Percentiles rank a stretch among this genome's conserved stretches.
phyloP scores from a whole-genome alignment of 176 grass and related monocot genomes.

The Bonia amplexicaulis region DNA sequence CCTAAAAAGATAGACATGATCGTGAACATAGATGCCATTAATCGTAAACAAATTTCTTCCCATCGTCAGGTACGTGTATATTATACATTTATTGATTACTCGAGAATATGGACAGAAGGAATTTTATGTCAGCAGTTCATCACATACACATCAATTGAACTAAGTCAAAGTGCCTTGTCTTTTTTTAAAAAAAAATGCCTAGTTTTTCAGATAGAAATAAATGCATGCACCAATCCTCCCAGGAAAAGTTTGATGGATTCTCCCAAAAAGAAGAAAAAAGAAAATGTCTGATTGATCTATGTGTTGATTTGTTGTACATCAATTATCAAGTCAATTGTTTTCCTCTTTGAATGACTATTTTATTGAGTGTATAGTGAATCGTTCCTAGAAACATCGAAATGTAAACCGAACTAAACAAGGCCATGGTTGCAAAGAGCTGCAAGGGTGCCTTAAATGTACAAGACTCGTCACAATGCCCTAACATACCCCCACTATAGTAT shows the following conservation, averaged over 20 bases:
- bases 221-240: background rate
- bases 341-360: background rate
- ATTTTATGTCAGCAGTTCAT: background rate
- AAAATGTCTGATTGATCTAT: background rate
- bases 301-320: background rate
- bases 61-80: slow-evolving; percentile 14
- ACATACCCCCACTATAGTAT: no score
- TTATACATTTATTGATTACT: background rate
- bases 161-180: background rate
- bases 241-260: background rate
- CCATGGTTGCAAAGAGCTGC: background rate
- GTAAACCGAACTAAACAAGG: background rate
- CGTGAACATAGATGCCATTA: slow-evolving; percentile 3
- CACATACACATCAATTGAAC: background rate
- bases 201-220: background rate
- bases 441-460: background rate
- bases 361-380: background rate
- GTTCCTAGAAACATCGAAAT: slow-evolving; percentile 20
- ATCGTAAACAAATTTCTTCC: slow-evolving; percentile 17
- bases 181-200: background rate
- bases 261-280: background rate
- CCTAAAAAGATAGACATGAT: slow-evolving; percentile 17
- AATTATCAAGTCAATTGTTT: background rate
- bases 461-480: no score
- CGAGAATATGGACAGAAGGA: background rate